Evolutionary conservation across 768 basidiomycete genomes (phyloP), one percentile per base, ranked within the genome.

Genomic region (Asterophora lycoperdoides): DNA sequence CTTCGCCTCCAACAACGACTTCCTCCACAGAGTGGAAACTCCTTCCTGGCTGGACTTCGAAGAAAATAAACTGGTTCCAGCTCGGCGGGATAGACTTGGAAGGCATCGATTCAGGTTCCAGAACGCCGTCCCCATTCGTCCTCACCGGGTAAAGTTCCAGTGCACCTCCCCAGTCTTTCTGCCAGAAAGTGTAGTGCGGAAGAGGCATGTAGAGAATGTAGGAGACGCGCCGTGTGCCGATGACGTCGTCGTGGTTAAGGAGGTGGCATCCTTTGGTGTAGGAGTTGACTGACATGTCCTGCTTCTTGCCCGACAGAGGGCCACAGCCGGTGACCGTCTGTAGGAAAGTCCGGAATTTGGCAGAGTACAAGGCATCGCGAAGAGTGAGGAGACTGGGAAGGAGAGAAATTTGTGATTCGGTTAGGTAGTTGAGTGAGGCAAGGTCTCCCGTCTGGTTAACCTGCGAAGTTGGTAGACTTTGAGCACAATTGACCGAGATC

Each of bases 21-120:
- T 98, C 95, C 61, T 97, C 89, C 4, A 98, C 95, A 0, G 93
- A 89, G 66, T 98, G 95, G 69, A 97, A 97, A 60, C 93, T 96
- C 64, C 77, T 74, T 0, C 95, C 94, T 0, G 95, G 95, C 66
- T 95, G 92, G n/a, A 96, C 93, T 59, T 86, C 81, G 59, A 89
- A 91, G 61, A 90, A 84, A 28, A 91, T 76, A 54, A 91, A 90
- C 64, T 92, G 89, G 60, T 92, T 92, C 90, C 90, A 91, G 59
- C 80, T 83, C 6, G 90, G 89, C 2, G 84, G 81, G 37, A 91
- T 80, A 54, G 68, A 69, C 63, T 83, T 90, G 37, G 70, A 66
- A 0, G 90, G 90, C 0, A 80, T 66, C 10, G 75, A 57, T 36
- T 80, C 76, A 1, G 91, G 91, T 60, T 90, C 90, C 5, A 79